These are phyloP conservation scores for Cytospora piceicola DNA, from an alignment of 2,329 filamentous ascomycete species.

Conservation along the genomic window DNA sequence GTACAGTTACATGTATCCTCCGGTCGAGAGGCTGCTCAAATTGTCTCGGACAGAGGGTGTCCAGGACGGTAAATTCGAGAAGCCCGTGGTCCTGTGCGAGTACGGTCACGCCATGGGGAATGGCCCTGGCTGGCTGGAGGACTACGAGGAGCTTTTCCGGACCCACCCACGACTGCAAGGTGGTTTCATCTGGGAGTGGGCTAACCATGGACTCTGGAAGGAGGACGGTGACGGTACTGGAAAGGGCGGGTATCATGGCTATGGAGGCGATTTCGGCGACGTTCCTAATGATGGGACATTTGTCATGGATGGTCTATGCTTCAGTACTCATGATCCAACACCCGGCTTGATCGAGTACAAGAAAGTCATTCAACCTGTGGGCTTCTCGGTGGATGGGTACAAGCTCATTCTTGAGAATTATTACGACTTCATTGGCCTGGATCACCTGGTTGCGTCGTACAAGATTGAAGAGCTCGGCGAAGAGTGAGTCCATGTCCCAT, in stretches of 20 bases:
- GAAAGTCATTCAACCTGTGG: conserved; percentile 61
- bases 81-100: conserved; percentile 64
- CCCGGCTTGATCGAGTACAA: conserved; percentile 61
- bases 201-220: conserved; percentile 61
- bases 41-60: conserved; percentile 50
- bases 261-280: conserved; percentile 67
- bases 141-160: conserved; percentile 68
- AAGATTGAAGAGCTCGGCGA: conserved; percentile 48
- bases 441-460: conserved; percentile 48
- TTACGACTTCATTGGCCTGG: conserved; percentile 53
- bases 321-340: conserved; percentile 58
- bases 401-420: conserved; percentile 50
- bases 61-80: conserved; percentile 49
- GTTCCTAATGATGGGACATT: conserved; percentile 63
- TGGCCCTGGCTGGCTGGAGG: conserved; percentile 69
- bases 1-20: conserved; percentile 70
- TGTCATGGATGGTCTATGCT: conserved; percentile 64
- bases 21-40: conserved; percentile 53
- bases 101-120: conserved; percentile 73
- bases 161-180: conserved; percentile 65
- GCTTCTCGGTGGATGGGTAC: conserved; percentile 43
- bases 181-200: conserved; percentile 71
- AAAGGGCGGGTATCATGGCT: conserved; percentile 55
- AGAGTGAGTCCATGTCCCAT: conserved; percentile 40
- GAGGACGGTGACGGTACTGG: conserved; percentile 43